These are phyloP conservation scores for Chytridiales sp. DNA, from an alignment of 371 early-diverging fungal species.

Conservation along the genomic window DNA sequence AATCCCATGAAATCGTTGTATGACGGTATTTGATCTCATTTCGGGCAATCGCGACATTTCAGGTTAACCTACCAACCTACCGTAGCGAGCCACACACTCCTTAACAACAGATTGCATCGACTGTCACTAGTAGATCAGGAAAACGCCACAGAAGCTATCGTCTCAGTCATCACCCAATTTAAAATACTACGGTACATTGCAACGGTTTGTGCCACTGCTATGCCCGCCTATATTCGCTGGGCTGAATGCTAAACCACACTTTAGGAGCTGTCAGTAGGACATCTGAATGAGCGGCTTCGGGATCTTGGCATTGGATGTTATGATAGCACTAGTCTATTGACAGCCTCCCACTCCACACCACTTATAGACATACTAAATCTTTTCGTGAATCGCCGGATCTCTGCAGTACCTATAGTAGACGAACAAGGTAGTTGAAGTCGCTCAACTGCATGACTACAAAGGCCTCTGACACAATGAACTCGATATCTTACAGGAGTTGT, in stretches of 20 bases:
- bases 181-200: slow-evolving; percentile 89
- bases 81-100: slow-evolving; percentile 52
- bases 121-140: slow-evolving; percentile 84
- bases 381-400: slow-evolving; percentile 83
- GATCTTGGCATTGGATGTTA: slow-evolving; percentile 82
- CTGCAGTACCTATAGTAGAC: slow-evolving; percentile 91
- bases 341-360: slow-evolving; percentile 57
- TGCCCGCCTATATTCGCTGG: slow-evolving; percentile 68
- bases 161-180: slow-evolving; percentile 87
- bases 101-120: slow-evolving; percentile 78
- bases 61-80: neutral
- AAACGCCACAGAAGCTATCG: slow-evolving; percentile 78
- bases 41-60: neutral
- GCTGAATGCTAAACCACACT: slow-evolving; percentile 2
- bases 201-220: too few species aligned
- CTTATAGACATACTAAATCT: slow-evolving; percentile 84
- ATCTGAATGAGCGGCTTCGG: slow-evolving; percentile 22
- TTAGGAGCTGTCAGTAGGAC: neutral
- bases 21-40: slow-evolving; percentile 52
- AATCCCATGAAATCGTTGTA: slow-evolving; percentile 83
- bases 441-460: neutral
- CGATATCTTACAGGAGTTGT: slow-evolving; percentile 58
- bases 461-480: neutral
- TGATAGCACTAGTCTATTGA: too few species aligned
- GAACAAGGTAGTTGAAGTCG: slow-evolving; percentile 57